A percentile compares a stretch with the other conserved stretches of the same genome.
Conservation (phyloP, 2,329 filamentous ascomycete species). For the Thermomyces lanuginosus region DNA sequence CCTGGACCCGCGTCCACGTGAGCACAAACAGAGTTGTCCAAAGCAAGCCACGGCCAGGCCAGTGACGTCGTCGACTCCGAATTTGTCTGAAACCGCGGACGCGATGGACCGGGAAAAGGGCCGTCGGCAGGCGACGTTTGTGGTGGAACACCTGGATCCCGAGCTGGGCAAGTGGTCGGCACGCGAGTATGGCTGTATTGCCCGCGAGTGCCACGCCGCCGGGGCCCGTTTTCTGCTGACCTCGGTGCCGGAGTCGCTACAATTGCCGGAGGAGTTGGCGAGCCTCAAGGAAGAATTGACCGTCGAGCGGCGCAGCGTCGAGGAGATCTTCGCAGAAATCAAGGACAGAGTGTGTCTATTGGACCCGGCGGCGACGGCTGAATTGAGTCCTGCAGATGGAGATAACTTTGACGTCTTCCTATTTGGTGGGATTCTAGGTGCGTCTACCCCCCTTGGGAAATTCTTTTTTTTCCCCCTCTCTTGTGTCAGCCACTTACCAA, state of each 20-base stretch:
- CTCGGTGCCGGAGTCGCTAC: conserved; percentile 54
- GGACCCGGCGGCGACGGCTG: conserved; percentile 67
- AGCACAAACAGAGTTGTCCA: too few species aligned
- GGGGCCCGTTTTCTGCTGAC: conserved; percentile 63
- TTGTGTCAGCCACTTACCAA: background rate
- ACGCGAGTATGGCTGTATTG: conserved; percentile 81
- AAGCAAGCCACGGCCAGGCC: background rate
- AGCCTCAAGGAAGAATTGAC: conserved; percentile 45
- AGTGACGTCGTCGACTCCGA: conserved; percentile 6
- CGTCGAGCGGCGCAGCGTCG: conserved; percentile 62
- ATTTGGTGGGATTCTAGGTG: conserved; percentile 90
- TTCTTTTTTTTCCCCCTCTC: conserved; percentile 1
- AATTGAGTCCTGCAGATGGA: conserved; percentile 69
- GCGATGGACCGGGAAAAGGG: conserved; percentile 13
- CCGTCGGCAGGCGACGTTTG: conserved; percentile 51
- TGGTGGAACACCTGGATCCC: conserved; percentile 91
- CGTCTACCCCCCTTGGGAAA: conserved; percentile 10
- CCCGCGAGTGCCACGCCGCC: conserved; percentile 54
- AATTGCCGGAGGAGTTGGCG: conserved; percentile 44
- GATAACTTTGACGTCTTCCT: conserved; percentile 76
- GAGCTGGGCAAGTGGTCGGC: conserved; percentile 90
- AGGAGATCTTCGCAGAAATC: conserved; percentile 57
- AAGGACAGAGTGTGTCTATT: conserved; percentile 73
- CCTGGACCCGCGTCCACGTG: too few species aligned
- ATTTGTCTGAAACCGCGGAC: background rate